Evolutionary conservation across 371 early-diverging fungal species (phyloP), one percentile per base, ranked within the genome.

Genomic region (Chytridium lagenaria): DNA sequence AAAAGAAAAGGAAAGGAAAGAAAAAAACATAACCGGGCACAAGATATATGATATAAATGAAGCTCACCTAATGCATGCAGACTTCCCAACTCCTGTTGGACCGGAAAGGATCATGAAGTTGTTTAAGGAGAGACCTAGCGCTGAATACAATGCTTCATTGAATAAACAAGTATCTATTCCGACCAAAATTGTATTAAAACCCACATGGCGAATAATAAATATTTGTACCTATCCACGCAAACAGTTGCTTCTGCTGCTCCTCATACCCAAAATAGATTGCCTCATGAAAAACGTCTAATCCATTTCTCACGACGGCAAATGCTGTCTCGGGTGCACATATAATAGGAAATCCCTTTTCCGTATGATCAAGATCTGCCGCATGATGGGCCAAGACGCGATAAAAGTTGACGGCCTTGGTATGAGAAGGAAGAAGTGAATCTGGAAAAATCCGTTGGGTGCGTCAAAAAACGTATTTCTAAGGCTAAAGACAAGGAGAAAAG

Each of bases 51-150:
- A 37, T 12, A 30, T 51, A 50, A 50, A 23, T 2, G 26, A 1
- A 52, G 44, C 71, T 16, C 66, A 76, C 80, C 67, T 36, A 23
- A 80, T 74, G 22, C 76, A 33, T 39, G 1, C 12, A 23, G 77
- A 73, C 50, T 80, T 80, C 19, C 81, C 81, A 5, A 71, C 72
- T 0, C 81, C 81, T 10, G 68, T 0, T 0, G 78, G 72, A 1
- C 81, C 78, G 39, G 69, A 23, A 16, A 80, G 26, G 2, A 77
- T 26, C 2, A 72, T 31, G 3, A 72, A 68, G 22, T 72, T 70
- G 2, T 67, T 40, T 16, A 76, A 68, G 2, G 40, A 1, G n/a
- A 78, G 73, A 28, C 68, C 57, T 3, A 80, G 75, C 34, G 23
- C 34, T 5, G 59, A 68, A 63, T 74, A 70, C 28, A 69, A 40